Conservation (phyloP, 805 yeast species). For the Saccharomycodes ludwigii region DNA sequence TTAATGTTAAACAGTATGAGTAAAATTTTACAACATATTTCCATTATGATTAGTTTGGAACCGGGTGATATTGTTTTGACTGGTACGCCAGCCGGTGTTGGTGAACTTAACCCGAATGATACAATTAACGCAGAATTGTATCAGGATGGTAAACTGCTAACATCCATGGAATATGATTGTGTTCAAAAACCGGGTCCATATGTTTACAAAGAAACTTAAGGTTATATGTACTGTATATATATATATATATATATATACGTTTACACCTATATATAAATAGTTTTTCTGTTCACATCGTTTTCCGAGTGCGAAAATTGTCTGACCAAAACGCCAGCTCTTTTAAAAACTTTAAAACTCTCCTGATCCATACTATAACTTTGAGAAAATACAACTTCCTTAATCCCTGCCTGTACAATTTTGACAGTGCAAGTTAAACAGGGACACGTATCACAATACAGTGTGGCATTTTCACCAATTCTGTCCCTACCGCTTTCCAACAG, state of each 20-base stretch:
- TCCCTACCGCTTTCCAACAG: slow-evolving; percentile 88
- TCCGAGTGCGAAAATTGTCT: no score
- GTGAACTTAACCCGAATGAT: slow-evolving; percentile 72
- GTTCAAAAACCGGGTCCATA: slow-evolving; percentile 49
- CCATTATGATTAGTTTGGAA: slow-evolving; percentile 80
- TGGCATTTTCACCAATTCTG: slow-evolving; percentile 51
- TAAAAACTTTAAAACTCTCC: slow-evolving; percentile 56
- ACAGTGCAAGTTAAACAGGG: slow-evolving; percentile 95
- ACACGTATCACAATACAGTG: slow-evolving; percentile 87
- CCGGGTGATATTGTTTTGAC: slow-evolving; percentile 87
- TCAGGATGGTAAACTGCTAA: slow-evolving; percentile 43
- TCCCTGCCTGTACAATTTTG: slow-evolving; percentile 88
- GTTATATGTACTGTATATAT: background rate
- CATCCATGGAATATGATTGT: slow-evolving; percentile 28
- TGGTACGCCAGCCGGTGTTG: slow-evolving; percentile 98
- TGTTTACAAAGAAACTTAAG: slow-evolving; percentile 32
- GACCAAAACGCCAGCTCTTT: slow-evolving; percentile 58
- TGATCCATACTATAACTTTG: slow-evolving; percentile 89
- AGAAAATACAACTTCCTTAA: slow-evolving; percentile 83
- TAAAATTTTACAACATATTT: slow-evolving; percentile 65
- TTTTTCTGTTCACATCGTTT: no score
- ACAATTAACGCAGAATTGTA: slow-evolving; percentile 48
- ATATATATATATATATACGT: slow-evolving; percentile 1
- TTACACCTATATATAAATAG: no score
- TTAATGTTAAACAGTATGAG: slow-evolving; percentile 87